Conservation (phyloP, 1,139 yeast species). For the Saccharomycopsis hybrid region DNA sequence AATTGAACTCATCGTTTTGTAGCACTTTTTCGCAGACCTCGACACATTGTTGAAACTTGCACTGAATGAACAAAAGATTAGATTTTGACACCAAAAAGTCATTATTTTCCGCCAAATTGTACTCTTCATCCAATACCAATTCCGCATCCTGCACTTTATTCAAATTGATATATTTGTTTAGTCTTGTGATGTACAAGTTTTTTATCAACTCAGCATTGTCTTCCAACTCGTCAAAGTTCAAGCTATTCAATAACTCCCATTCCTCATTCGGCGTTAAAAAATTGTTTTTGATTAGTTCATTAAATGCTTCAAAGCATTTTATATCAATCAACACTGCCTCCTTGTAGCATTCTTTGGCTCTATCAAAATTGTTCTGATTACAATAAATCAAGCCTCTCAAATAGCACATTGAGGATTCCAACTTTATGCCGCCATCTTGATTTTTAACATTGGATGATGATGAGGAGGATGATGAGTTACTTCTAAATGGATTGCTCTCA, state of each 20-base stretch:
- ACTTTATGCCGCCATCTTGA: constrained; percentile 70
- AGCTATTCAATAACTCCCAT: constrained; percentile 65
- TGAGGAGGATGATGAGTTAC: constrained; percentile 6
- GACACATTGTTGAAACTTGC: constrained; percentile 74
- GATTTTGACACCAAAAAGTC: constrained; percentile 69
- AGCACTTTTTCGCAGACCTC: constrained; percentile 64
- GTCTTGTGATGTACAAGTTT: constrained; percentile 65
- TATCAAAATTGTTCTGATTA: constrained; percentile 75
- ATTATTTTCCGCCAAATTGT: constrained; percentile 57
- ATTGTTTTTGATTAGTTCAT: constrained; percentile 67
- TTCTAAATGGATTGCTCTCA: constrained; percentile 66
- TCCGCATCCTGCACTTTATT: constrained; percentile 62
- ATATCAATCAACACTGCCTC: constrained; percentile 87
- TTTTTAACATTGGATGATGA: constrained; percentile 33
- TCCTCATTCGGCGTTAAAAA: constrained; percentile 81
- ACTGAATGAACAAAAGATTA: constrained; percentile 66
- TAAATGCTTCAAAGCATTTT: constrained; percentile 89
- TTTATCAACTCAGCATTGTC: constrained; percentile 76
- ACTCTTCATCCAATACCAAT: constrained; percentile 59
- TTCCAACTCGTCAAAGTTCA: constrained; percentile 71
- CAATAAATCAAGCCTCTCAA: constrained; percentile 80
- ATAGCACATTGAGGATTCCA: constrained; percentile 84
- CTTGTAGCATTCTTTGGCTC: constrained; percentile 81
- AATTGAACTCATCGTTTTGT: constrained; percentile 61
- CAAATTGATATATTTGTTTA: constrained; percentile 67